phyloP scores from a whole-genome alignment of 83 land plant genomes.

The Thuja plicata region DNA sequence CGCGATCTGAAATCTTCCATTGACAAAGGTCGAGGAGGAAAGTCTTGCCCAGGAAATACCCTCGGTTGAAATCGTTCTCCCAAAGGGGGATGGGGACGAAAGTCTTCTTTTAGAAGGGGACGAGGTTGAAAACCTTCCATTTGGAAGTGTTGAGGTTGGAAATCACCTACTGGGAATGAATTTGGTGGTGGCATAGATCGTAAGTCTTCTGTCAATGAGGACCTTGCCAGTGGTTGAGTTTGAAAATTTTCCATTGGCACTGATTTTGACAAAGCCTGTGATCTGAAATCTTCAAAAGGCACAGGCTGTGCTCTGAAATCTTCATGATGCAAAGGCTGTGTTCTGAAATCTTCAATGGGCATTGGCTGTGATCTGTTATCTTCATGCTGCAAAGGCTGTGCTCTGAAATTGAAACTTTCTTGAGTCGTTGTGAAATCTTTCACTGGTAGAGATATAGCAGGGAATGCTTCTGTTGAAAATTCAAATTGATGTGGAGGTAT shows the following conservation, averaged over 20 bases:
- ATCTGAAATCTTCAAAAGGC: neutral
- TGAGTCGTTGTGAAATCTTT: neutral
- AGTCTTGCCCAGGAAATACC: constrained; percentile 18
- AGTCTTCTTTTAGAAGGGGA: constrained; percentile 4
- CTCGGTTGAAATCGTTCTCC: neutral
- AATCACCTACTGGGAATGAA: neutral
- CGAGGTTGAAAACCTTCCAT: neutral
- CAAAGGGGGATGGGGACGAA: constrained; percentile 16
- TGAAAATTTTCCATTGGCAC: constrained; percentile 6
- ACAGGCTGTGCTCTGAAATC: neutral
- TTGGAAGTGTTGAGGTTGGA: neutral
- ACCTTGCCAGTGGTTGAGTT: constrained; percentile 14
- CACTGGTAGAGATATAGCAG: neutral
- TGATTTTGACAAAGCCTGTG: neutral
- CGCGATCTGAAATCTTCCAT: constrained; percentile 1
- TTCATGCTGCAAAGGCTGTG: neutral
- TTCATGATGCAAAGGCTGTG: neutral
- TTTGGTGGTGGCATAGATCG: constrained; percentile 10
- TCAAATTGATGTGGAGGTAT: neutral
- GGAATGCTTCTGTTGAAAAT: neutral
- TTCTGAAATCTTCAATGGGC: neutral
- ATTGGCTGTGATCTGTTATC: neutral
- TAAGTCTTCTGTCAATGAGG: constrained; percentile 11
- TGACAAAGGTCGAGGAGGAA: neutral
- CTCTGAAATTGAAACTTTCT: neutral